phyloP scores from a whole-genome alignment of 2,329 filamentous ascomycete species.

The Xylaria multiplex region DNA sequence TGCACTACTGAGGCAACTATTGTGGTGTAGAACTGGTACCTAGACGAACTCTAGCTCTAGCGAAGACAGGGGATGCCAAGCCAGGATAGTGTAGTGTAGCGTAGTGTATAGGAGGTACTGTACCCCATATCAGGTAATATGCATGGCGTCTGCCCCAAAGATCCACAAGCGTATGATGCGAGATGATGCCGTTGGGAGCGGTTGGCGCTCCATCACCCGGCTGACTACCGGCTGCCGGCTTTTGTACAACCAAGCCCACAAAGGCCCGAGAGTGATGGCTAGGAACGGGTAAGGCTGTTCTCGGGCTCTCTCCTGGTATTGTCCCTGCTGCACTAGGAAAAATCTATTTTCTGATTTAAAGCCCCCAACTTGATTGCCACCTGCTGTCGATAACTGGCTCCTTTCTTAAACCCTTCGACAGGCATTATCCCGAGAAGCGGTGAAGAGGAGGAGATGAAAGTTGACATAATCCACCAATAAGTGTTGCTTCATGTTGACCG shows the following conservation, averaged over 20 bases:
- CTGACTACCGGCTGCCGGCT: constrained; percentile 32
- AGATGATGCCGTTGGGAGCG: constrained; percentile 26
- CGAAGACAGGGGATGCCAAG: constrained; percentile 10
- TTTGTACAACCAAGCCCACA: constrained; percentile 25
- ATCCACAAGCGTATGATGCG: constrained; percentile 29
- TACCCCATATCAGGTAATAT: constrained; percentile 17
- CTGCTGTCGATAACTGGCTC: constrained; percentile 4
- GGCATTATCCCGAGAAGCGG: constrained; percentile 23
- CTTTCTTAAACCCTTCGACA: constrained; percentile 4
- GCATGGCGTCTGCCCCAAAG: constrained; percentile 33
- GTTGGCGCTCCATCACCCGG: constrained; percentile 24
- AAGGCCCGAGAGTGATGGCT: constrained; percentile 9
- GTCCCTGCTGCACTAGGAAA: background rate
- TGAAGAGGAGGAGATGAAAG: constrained; percentile 20
- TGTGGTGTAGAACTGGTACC: too few species aligned
- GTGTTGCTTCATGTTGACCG: constrained; percentile 7
- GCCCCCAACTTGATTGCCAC: constrained; percentile 29
- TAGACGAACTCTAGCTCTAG: background rate
- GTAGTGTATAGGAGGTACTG: background rate
- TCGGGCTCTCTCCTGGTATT: background rate
- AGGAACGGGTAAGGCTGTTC: constrained; percentile 15
- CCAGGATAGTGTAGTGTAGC: constrained; percentile 11
- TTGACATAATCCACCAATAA: constrained; percentile 4
- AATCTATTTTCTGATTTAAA: background rate
- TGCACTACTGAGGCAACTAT: background rate